These are phyloP conservation scores for Globisporangium rhizosaccharum DNA, from an alignment of 352 stramenopile species.

Conservation along the genomic window DNA sequence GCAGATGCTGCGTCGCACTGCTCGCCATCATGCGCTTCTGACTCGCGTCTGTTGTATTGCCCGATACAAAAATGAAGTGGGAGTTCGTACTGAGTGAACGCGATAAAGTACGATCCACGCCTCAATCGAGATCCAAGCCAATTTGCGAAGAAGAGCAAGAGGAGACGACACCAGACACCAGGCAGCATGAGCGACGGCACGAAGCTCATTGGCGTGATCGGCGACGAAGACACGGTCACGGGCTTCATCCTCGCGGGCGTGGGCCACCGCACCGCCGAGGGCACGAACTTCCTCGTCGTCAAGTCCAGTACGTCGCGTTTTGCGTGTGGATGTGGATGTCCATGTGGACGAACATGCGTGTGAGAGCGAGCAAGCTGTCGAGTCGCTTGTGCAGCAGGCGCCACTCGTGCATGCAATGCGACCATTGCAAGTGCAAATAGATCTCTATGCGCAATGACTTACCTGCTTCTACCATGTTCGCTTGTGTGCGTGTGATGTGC, in stretches of 20 bases:
- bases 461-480: background rate
- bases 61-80: constrained; percentile 1
- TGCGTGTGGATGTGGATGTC: background rate
- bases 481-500: background rate
- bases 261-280: constrained; percentile 92
- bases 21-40: constrained; percentile 6
- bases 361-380: background rate
- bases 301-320: constrained; percentile 78
- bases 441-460: background rate
- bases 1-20: constrained; percentile 41
- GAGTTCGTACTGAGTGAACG: too few species aligned
- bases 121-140: background rate
- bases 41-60: background rate
- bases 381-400: background rate
- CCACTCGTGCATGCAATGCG: too few species aligned
- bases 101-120: background rate
- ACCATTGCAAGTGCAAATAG: too few species aligned
- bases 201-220: constrained; percentile 86
- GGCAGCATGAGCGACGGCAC: constrained; percentile 66
- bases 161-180: background rate
- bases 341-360: too few species aligned
- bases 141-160: background rate
- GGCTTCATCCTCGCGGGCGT: constrained; percentile 97
- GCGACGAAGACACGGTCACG: constrained; percentile 96
- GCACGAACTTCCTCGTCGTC: constrained; percentile 97